These are phyloP conservation scores for Bolboschoenus planiculmis DNA, from an alignment of 176 grass and related monocot genomes.

Conservation along the genomic window DNA sequence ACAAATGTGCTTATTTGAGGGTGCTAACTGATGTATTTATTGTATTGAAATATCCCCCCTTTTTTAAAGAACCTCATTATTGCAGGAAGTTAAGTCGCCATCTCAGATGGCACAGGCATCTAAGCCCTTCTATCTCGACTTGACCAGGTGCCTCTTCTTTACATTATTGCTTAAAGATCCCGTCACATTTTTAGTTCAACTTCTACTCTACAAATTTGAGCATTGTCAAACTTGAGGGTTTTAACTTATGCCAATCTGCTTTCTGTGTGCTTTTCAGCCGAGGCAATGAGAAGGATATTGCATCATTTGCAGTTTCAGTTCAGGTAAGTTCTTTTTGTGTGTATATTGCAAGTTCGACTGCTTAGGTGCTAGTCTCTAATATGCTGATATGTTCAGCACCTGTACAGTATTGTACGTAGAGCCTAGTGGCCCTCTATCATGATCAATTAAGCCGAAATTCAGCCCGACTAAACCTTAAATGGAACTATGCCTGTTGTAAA, in stretches of 20 bases:
- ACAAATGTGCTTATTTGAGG: not conserved
- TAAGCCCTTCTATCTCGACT: constrained; percentile 60
- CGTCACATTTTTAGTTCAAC: not conserved
- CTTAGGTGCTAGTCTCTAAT: not conserved
- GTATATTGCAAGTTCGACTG: not conserved
- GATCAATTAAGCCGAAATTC: not conserved
- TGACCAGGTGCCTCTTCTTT: constrained; percentile 35
- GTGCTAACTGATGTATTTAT: not conserved
- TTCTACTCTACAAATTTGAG: not conserved
- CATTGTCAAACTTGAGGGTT: not conserved
- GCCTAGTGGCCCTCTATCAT: not conserved
- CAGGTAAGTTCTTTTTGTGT: constrained; percentile 41
- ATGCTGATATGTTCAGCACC: not conserved
- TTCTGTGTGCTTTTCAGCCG: constrained; percentile 39
- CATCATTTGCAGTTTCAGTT: constrained; percentile 78
- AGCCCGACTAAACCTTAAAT: not conserved
- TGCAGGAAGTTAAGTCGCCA: constrained; percentile 58
- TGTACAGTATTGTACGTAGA: not conserved
- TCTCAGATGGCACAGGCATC: constrained; percentile 30
- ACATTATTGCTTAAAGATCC: not conserved
- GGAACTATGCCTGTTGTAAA: not conserved
- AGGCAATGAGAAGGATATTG: constrained; percentile 63
- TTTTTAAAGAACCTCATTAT: not conserved
- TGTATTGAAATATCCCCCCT: not conserved
- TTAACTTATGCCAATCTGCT: not conserved